A percentile compares a stretch with the other conserved stretches of the same genome.
These are phyloP conservation scores for Holtermannia corniformis DNA, from an alignment of 768 basidiomycete species.

Conservation along the genomic window DNA sequence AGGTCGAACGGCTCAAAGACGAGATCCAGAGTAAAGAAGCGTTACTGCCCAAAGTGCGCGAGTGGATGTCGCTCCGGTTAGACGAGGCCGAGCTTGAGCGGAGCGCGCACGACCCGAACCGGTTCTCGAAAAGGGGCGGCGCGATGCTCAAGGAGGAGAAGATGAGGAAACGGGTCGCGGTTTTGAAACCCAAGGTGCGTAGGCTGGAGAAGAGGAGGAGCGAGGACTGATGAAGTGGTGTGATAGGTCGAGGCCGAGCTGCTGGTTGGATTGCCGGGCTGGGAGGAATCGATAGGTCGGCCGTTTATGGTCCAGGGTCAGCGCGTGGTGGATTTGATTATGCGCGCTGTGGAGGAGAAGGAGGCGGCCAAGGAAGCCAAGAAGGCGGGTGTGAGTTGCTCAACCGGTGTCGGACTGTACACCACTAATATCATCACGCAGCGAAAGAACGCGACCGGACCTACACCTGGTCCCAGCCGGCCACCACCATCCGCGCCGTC, in stretches of 20 bases:
- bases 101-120: conserved; percentile 32
- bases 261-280: conserved; percentile 62
- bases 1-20: conserved; percentile 68
- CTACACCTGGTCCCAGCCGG: conserved; percentile 2
- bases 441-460: neutral
- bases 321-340: conserved; percentile 66
- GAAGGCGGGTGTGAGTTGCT: conserved; percentile 39
- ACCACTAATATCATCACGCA: neutral
- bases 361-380: conserved; percentile 70
- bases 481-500: conserved; percentile 26
- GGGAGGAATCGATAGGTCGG: conserved; percentile 68
- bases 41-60: conserved; percentile 63
- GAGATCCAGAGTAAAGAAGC: conserved; percentile 71
- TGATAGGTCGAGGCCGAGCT: conserved; percentile 79
- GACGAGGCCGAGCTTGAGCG: conserved; percentile 77
- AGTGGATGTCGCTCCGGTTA: conserved; percentile 82
- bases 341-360: conserved; percentile 57
- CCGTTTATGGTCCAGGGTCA: conserved; percentile 78
- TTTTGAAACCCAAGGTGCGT: conserved; percentile 84
- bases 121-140: conserved; percentile 35
- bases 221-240: neutral
- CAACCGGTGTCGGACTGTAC: neutral
- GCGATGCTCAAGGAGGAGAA: conserved; percentile 80
- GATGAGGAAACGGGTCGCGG: conserved; percentile 85
- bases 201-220: too few relatives aligned